These are phyloP conservation scores for Turnera subulata DNA, from an alignment of 345 rosid species.

Conservation along the genomic window DNA sequence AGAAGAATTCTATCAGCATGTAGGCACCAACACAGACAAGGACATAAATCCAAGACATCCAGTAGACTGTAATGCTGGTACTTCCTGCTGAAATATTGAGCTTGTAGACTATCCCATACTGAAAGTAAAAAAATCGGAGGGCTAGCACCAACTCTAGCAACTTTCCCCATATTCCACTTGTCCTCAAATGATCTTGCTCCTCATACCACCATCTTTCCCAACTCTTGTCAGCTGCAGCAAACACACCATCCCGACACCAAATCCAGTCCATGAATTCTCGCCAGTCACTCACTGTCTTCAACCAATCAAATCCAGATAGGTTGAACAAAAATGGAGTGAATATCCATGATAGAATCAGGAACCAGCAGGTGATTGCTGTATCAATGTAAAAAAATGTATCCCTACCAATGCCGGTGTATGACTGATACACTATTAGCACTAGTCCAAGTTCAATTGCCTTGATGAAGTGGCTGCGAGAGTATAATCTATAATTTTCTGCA, in stretches of 20 bases:
- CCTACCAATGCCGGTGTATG: constrained; percentile 69
- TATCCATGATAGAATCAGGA: constrained; percentile 74
- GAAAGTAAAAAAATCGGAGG: constrained; percentile 91
- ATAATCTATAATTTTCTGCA: constrained; percentile 80
- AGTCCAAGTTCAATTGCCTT: constrained; percentile 86
- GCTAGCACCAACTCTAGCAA: constrained; percentile 65
- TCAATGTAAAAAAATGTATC: constrained; percentile 72
- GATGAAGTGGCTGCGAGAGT: constrained; percentile 79
- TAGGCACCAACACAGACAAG: constrained; percentile 47
- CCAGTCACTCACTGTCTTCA: constrained; percentile 81
- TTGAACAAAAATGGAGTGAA: constrained; percentile 82
- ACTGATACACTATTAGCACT: constrained; percentile 70
- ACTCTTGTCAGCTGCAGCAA: constrained; percentile 82
- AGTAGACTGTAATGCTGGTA: constrained; percentile 67
- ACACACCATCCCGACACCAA: constrained; percentile 77
- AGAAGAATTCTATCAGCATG: constrained; percentile 57
- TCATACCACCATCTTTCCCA: constrained; percentile 97
- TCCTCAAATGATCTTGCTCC: constrained; percentile 84
- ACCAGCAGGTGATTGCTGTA: constrained; percentile 83
- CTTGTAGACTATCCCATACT: constrained; percentile 82
- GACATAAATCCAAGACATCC: constrained; percentile 73
- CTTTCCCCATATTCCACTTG: constrained; percentile 84
- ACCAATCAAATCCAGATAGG: constrained; percentile 97
- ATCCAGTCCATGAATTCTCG: constrained; percentile 91
- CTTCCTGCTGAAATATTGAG: constrained; percentile 48